Base-by-base conservation (phyloP, 345 rosid species). In the Angophora floribunda region DNA sequence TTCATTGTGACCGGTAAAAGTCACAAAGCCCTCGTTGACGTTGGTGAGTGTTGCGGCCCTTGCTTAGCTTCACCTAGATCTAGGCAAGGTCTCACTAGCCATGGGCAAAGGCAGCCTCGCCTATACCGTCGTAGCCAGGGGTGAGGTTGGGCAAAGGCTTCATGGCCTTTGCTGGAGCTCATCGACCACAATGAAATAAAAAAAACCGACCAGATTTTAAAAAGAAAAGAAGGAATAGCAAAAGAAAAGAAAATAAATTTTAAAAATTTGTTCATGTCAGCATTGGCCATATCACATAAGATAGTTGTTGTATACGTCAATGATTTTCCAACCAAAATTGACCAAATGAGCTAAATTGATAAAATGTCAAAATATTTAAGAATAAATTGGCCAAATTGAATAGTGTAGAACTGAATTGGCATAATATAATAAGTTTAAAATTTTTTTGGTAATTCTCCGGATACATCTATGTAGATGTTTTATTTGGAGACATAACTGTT, bases 221-320 rank as follows among this genome's bases (percentile, higher is more conserved):
- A 36, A 36, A 36, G 41, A 36, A 36, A 36, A 36, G 41, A 36
- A 36, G 41, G 8, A 55, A 22, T 21, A 22, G 28, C 28, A 22
- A 55, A 55, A 55, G 5, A 55, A 55, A 55, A 22, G 12, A 22
- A 55, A 22, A 55, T 55, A 55, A 36, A 2, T 36, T 36, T 36
- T 36, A 36, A 36, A 36, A 36, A 36, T 36, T 36, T 36, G 41
- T 36, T 36, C 41, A 36, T 36, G 41, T 9, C 21, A 55, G 2
- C 2, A 1, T 1, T 0, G 0, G 21, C 24, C 28, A 4, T 8
- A 2, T 2, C 5, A 55, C 6, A 1, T 55, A 8, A 3, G 0
- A 55, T 21, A 21, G 24, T 7, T 22, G 21, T 55, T 0, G 0
- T 55, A 1, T 8, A 55, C 24, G 6, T 55, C 0, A 22, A 2